phyloP scores from a whole-genome alignment of 495 filamentous ascomycete species.

The Aspergillus heteromorphus region DNA sequence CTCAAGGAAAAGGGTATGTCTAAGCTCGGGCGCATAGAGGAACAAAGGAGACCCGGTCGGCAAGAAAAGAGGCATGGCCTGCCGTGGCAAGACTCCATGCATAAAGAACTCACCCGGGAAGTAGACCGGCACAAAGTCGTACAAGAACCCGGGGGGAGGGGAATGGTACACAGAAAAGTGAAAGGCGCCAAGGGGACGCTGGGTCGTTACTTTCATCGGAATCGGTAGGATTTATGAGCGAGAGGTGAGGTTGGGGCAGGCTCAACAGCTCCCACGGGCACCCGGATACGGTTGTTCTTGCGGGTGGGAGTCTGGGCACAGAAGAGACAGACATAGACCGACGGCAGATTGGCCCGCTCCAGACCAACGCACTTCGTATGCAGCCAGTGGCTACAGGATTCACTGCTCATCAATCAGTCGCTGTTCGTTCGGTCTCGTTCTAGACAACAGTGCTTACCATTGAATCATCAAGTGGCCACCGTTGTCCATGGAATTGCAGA shows the following conservation, averaged over 20 bases:
- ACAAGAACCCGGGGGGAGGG: background rate
- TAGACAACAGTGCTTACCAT: constrained; percentile 50
- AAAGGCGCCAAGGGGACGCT: background rate
- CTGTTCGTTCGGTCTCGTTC: background rate
- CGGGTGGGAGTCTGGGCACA: constrained; percentile 72
- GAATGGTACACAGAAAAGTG: constrained; percentile 2
- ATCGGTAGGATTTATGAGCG: constrained; percentile 61
- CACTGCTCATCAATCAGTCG: constrained; percentile 43
- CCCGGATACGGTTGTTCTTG: constrained; percentile 54
- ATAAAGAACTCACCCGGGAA: background rate
- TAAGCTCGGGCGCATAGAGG: constrained; percentile 12
- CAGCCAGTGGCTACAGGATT: constrained; percentile 82
- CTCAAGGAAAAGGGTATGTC: constrained; percentile 20
- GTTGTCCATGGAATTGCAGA: constrained; percentile 62
- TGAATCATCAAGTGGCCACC: constrained; percentile 74
- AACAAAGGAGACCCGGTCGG: constrained; percentile 17
- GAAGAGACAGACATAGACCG: constrained; percentile 74
- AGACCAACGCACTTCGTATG: constrained; percentile 76
- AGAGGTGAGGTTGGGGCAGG: constrained; percentile 52
- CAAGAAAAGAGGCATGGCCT: constrained; percentile 2
- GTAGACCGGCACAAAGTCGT: background rate
- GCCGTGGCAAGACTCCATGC: background rate
- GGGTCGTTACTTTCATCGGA: constrained; percentile 23
- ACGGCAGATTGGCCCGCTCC: constrained; percentile 57
- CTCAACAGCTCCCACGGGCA: constrained; percentile 39